Conservation (phyloP, 805 yeast species). For the Diddensiella caesifluorescens region DNA sequence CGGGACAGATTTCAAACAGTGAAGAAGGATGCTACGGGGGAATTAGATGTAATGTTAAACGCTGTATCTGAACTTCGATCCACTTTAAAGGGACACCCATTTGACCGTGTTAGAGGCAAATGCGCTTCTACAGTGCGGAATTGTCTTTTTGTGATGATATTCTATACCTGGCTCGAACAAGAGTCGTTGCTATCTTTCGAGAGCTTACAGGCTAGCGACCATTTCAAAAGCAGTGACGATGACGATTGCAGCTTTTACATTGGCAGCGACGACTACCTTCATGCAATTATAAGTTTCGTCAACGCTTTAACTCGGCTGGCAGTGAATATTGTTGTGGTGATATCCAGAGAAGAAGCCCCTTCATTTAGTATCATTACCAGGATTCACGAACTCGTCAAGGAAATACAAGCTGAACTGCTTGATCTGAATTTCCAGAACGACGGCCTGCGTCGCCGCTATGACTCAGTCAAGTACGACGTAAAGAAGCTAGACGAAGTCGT, state of each 20-base stretch:
- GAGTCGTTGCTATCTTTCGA: neutral
- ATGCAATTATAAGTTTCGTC: conserved; percentile 23
- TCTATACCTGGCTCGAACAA: neutral
- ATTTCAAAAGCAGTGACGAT: no score
- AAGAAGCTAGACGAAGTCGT: conserved; percentile 32
- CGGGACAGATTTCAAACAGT: no score
- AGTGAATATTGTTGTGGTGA: conserved; percentile 25
- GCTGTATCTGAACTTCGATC: no score
- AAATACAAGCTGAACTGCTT: conserved; percentile 27
- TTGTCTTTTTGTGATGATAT: neutral
- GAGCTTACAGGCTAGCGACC: no score
- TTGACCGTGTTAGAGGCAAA: neutral
- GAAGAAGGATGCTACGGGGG: no score
- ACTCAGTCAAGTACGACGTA: conserved; percentile 30
- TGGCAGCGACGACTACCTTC: conserved; percentile 28
- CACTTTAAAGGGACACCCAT: no score
- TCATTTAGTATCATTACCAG: conserved; percentile 7
- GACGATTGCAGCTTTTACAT: neutral
- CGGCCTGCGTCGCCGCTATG: conserved; percentile 27
- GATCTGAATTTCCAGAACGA: conserved; percentile 30
- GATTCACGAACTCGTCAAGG: conserved; percentile 22
- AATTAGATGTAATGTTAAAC: no score
- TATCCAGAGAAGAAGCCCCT: conserved; percentile 12
- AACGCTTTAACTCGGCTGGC: conserved; percentile 29
- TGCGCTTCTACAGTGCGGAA: neutral